These are phyloP conservation scores for Posidonia australis DNA, from an alignment of 106 monocot genomes.

Conservation along the genomic window DNA sequence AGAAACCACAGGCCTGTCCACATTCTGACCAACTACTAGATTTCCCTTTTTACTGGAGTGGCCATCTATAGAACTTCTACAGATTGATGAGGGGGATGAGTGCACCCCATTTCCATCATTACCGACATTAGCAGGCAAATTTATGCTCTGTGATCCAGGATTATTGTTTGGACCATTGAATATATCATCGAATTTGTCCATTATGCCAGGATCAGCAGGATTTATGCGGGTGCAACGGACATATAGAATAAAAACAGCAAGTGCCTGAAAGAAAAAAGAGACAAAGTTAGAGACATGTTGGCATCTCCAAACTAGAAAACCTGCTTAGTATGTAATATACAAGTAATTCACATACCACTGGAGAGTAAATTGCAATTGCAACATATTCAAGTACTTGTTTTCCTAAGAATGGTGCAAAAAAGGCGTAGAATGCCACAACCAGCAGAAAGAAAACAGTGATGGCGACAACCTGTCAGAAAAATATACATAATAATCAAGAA, in stretches of 20 bases:
- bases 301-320: not conserved
- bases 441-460: conserved; percentile 89
- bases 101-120: conserved; percentile 16
- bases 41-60: conserved; percentile 34
- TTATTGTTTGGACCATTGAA: conserved; percentile 29
- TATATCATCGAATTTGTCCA: conserved; percentile 61
- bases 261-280: conserved; percentile 41
- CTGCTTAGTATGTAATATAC: no score
- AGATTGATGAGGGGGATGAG: conserved; percentile 47
- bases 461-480: conserved; percentile 63
- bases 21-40: conserved; percentile 25
- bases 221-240: conserved; percentile 83
- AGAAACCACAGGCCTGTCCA: conserved; percentile 11
- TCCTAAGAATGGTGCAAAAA: conserved; percentile 95
- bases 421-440: conserved; percentile 93
- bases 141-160: conserved; percentile 17
- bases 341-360: conserved; percentile 51
- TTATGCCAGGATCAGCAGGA: conserved; percentile 98
- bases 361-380: conserved; percentile 61
- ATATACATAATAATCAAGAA: not conserved
- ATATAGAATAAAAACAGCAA: conserved; percentile 89
- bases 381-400: conserved; percentile 58
- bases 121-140: conserved; percentile 27
- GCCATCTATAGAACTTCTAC: conserved; percentile 51
- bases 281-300: not conserved